Evolutionary conservation across 1,139 yeast genomes (phyloP).

Genomic region (Saccharomyces uvarum): DNA sequence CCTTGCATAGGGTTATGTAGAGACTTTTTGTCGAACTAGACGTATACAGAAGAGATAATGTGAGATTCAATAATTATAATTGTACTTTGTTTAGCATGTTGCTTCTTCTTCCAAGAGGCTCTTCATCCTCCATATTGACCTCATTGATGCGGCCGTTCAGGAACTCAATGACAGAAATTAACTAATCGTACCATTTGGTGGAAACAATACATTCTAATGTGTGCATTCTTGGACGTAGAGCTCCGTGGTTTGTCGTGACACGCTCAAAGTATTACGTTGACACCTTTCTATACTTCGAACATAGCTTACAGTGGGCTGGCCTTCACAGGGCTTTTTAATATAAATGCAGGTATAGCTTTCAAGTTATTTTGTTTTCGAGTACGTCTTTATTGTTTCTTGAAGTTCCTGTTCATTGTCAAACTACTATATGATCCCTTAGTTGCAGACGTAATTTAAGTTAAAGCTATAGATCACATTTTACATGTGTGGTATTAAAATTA

Average conservation of each 20-base stretch:
- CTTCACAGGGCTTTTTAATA: background rate
- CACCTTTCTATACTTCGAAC: background rate
- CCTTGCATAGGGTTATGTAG: constrained; percentile 91
- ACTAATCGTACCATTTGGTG: constrained; percentile 79
- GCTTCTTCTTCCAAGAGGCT: background rate
- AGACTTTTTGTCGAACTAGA: constrained; percentile 86
- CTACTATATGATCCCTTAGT: background rate
- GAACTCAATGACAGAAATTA: constrained; percentile 82
- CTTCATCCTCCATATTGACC: constrained; percentile 54
- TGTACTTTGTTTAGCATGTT: background rate
- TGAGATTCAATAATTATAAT: constrained; percentile 14
- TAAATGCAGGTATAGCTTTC: background rate
- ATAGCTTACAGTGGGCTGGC: background rate
- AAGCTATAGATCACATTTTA: background rate
- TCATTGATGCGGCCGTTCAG: constrained; percentile 51
- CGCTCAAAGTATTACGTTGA: background rate
- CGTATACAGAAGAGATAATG: constrained; percentile 23
- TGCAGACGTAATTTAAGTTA: background rate
- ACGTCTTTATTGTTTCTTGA: background rate
- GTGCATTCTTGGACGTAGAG: background rate
- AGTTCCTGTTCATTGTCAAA: background rate
- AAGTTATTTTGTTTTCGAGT: no score
- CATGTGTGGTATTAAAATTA: background rate
- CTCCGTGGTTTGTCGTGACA: background rate
- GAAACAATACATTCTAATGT: constrained; percentile 50